Percentiles rank a stretch among this genome's conserved stretches.
Evolutionary conservation across 2,329 filamentous ascomycete species (phyloP).

Genomic region (Aspergillus terreus): DNA sequence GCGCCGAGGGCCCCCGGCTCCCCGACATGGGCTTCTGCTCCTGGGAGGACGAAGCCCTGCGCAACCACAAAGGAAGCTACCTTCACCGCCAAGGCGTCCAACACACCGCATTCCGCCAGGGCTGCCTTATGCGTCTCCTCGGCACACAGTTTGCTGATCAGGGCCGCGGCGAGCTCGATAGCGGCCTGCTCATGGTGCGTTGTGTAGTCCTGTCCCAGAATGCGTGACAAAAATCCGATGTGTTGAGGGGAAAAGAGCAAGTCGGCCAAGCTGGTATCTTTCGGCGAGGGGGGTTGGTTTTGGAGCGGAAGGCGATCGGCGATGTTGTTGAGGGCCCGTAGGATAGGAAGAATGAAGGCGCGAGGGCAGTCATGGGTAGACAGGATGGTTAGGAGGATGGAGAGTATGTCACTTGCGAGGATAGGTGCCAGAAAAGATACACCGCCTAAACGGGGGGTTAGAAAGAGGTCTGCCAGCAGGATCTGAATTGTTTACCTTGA

Average conservation of each 20-base stretch:
- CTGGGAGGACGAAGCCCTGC: conserved; percentile 65
- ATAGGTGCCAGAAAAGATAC: conserved; percentile 74
- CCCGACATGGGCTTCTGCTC: conserved; percentile 54
- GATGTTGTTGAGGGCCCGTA: conserved; percentile 71
- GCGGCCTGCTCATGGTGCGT: conserved; percentile 52
- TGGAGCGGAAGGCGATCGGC: conserved; percentile 61
- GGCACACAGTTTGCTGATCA: conserved; percentile 62
- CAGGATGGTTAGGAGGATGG: conserved; percentile 67
- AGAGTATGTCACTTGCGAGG: conserved; percentile 63
- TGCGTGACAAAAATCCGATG: conserved; percentile 60
- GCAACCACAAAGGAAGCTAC: conserved; percentile 68
- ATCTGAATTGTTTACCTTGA: conserved; percentile 56
- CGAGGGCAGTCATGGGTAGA: conserved; percentile 62
- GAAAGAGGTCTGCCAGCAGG: conserved; percentile 15
- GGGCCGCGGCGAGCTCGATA: conserved; percentile 39
- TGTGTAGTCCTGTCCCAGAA: conserved; percentile 59
- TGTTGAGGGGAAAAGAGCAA: conserved; percentile 61
- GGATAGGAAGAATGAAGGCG: conserved; percentile 66
- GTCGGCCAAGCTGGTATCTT: conserved; percentile 55
- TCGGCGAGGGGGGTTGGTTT: conserved; percentile 47
- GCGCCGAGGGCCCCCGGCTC: conserved; percentile 53
- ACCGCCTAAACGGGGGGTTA: conserved; percentile 57
- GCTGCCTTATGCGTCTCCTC: conserved; percentile 66
- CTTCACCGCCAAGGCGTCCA: conserved; percentile 73
- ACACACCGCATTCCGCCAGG: conserved; percentile 68